Percentiles rank a stretch among this genome's conserved stretches.
Evolutionary conservation across 106 monocot species (phyloP).

Genomic region (Cymbidium sinense): DNA sequence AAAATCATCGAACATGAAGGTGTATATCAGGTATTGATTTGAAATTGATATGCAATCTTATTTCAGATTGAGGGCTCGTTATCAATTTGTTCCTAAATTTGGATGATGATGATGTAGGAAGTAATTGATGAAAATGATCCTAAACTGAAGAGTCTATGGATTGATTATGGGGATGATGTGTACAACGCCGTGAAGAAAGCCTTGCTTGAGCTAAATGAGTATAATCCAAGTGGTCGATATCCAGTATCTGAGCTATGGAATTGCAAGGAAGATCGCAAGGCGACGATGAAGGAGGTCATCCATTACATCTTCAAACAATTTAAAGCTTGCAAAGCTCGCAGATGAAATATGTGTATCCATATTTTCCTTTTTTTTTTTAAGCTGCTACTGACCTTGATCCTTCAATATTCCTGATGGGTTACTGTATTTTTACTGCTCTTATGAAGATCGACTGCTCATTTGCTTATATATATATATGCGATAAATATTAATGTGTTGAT

Average conservation of each 20-base stretch:
- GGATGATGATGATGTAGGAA: slow-evolving; percentile 52
- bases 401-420: not conserved
- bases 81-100: not conserved
- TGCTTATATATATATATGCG: too few species aligned
- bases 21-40: slow-evolving; percentile 24
- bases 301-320: slow-evolving; percentile 41
- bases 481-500: too few species aligned
- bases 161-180: slow-evolving; percentile 61
- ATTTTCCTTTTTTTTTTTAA: too few species aligned
- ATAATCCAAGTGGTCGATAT: slow-evolving; percentile 56
- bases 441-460: not conserved
- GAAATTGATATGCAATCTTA: not conserved
- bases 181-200: slow-evolving; percentile 61
- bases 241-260: slow-evolving; percentile 65
- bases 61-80: not conserved
- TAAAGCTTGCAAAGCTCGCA: slow-evolving; percentile 30
- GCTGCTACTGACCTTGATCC: too few species aligned
- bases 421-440: not conserved
- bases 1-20: slow-evolving; percentile 33
- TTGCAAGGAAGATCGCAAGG: slow-evolving; percentile 56
- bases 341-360: slow-evolving; percentile 5
- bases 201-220: slow-evolving; percentile 72
- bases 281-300: slow-evolving; percentile 50
- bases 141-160: slow-evolving; percentile 39
- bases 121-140: slow-evolving; percentile 68